Conservation (phyloP, 805 yeast species). For the Sugiyamaella floridensis region DNA sequence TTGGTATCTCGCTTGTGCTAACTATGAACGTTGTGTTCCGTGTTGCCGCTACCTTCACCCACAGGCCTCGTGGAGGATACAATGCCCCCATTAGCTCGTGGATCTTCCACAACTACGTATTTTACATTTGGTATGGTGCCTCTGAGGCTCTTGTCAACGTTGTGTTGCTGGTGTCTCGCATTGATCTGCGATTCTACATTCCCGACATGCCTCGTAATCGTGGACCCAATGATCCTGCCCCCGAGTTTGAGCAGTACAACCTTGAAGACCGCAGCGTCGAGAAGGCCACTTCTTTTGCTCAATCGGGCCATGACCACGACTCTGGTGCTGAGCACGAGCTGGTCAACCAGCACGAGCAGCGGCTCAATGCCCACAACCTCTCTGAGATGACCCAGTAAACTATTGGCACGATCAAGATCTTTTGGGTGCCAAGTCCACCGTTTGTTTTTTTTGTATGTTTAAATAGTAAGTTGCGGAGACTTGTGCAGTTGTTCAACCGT, state of each 20-base stretch:
- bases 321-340: constrained; percentile 3
- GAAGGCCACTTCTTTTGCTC: neutral
- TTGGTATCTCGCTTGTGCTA: constrained; percentile 18
- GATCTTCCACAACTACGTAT: constrained; percentile 44
- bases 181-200: constrained; percentile 72
- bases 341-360: neutral
- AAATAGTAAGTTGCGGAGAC: neutral
- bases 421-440: neutral
- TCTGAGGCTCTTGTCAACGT: constrained; percentile 53
- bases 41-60: constrained; percentile 27
- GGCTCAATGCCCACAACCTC: constrained; percentile 3
- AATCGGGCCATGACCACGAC: constrained; percentile 1
- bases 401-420: neutral
- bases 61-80: constrained; percentile 15
- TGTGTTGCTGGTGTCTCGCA: constrained; percentile 54
- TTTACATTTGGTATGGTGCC: constrained; percentile 65
- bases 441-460: constrained; percentile 2
- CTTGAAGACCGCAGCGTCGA: neutral
- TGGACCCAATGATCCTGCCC: constrained; percentile 1
- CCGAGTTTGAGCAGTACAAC: neutral
- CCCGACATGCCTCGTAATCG: constrained; percentile 46
- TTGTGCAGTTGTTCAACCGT: too few species aligned
- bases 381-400: constrained; percentile 8
- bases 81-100: constrained; percentile 2
- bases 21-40: constrained; percentile 28